Evolutionary conservation across 2,329 filamentous ascomycete genomes (phyloP), one percentile per base, ranked within the genome.

Genomic region (Fusarium hostae): DNA sequence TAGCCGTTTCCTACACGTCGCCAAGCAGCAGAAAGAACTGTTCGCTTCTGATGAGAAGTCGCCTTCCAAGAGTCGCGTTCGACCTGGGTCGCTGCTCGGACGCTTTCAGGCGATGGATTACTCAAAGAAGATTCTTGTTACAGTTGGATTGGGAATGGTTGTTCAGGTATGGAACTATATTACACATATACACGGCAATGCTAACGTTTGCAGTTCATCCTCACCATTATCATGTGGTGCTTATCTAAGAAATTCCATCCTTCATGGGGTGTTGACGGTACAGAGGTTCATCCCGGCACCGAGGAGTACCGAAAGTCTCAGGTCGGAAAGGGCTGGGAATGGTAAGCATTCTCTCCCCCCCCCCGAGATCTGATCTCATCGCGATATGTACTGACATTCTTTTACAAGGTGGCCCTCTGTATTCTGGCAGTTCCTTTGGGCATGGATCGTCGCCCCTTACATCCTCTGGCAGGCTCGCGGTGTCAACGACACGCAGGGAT

Each of bases 211-310:
- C 37, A 92, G 90, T 78, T 92, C 6, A 73, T 88, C 59, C 81
- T 90, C 15, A 88, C 89, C 0, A 70, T 90, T 39, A 77, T 90
- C 56, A 86, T 91, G 79, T 93, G 86, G 78, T 82, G 90, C 72
- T 83, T 90, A 37, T 92, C 90, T 2, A 86, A 86, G 56, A 90
- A 91, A 68, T 93, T 91, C 73, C 90, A 92, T 75, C 77, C 81
- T 16, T 85, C 84, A 9, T 91, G 89, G 50, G 87, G 89, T 63
- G 84, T 90, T 30, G 86, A 88, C 6, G 87, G 88, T 59, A 89
- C 89, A 34, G 90, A 91, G 70, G 86, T 91, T 59, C 78, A 72
- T 43, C 69, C 79, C 20, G 88, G 88, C 40, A 89, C 86, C 3
- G 82, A 84, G 18, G 85, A 85, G 68, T 85, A 89, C 44, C 80